Evolutionary conservation across 108 stramenopile genomes (phyloP), one percentile per base, ranked within the genome.

Genomic region (Tribonema minus): DNA sequence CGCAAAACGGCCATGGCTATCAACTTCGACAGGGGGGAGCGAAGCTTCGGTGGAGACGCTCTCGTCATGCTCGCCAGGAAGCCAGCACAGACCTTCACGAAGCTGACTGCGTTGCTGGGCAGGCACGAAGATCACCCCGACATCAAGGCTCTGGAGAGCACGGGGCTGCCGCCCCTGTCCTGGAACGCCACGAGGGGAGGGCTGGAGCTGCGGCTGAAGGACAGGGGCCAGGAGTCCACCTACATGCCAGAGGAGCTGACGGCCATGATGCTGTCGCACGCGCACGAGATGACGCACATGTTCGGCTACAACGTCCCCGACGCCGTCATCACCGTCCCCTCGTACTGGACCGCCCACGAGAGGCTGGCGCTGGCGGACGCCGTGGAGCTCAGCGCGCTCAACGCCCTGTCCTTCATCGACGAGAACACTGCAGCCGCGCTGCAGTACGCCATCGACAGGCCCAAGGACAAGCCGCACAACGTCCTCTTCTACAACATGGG

Each of bases 401-500:
- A 93, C 32, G 99, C 75, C 35, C 90, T 99, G 71, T 84, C 91
- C 5, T 68, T 98, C 25, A 90, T 98, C 78, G 97, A 99, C 46
- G 97, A 98, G 82, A 97, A 94, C 80, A 94, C 96, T 4, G 99
- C 99, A 20, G 94, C 96, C 6, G 97, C 96, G 6, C 80, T 98
- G 23, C 95, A 98, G 73, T 97, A 91, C 84, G 96, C 91, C 7
- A 94, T 98, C 87, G 96, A 98, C 84, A 90, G 94, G 59, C 85
- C 90, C 34, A 90, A 88, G 76, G 94, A 93, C 32, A 89, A 92
- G 60, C 38, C 86, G 37, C 71, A 92, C 74, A 87, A 82, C 38
- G 87, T 95, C 38, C 77, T 99, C 38, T 96, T 98, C 85, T 98
- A 97, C 92, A 98, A 99, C 89, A 89, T 97, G 89, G 99, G 99